Evolutionary conservation across 2,329 filamentous ascomycete genomes (phyloP).

Genomic region (Colletotrichum paranaense): DNA sequence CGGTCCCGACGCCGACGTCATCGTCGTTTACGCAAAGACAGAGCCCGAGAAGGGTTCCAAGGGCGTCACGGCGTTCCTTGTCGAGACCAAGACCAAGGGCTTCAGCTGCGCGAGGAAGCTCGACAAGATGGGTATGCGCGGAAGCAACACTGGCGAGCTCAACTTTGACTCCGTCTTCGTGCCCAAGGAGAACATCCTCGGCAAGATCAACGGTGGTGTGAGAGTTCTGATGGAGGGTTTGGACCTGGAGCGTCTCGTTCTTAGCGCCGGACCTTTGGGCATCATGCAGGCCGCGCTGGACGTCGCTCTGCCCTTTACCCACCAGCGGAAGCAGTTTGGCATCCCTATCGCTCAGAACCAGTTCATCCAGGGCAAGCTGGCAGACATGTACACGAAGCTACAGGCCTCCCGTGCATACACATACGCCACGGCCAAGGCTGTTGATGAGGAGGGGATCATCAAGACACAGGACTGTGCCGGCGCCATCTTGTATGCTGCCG

Average conservation of each 20-base stretch:
- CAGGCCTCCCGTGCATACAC: constrained; percentile 89
- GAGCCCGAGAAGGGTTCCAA: constrained; percentile 82
- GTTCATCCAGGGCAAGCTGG: constrained; percentile 90
- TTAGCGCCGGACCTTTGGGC: constrained; percentile 90
- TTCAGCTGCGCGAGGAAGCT: constrained; percentile 92
- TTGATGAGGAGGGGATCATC: constrained; percentile 81
- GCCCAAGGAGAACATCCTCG: constrained; percentile 83
- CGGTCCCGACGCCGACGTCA: constrained; percentile 90
- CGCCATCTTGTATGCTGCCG: constrained; percentile 91
- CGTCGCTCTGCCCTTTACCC: constrained; percentile 86
- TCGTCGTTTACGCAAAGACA: constrained; percentile 98
- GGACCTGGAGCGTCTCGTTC: constrained; percentile 91
- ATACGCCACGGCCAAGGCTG: constrained; percentile 80
- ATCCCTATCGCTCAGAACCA: constrained; percentile 91
- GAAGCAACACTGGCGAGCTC: constrained; percentile 94
- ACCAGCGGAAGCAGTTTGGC: constrained; percentile 90
- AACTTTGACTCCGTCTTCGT: constrained; percentile 93
- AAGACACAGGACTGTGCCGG: constrained; percentile 94
- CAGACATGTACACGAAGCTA: constrained; percentile 97
- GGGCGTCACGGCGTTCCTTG: constrained; percentile 95
- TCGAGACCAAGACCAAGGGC: constrained; percentile 76
- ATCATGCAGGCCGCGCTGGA: constrained; percentile 95
- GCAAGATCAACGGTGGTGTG: constrained; percentile 83
- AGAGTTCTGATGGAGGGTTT: constrained; percentile 95
- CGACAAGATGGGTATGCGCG: constrained; percentile 98